Conservation (phyloP, 192 early-diverging fungal species). For the Neocallimastix lanati region DNA sequence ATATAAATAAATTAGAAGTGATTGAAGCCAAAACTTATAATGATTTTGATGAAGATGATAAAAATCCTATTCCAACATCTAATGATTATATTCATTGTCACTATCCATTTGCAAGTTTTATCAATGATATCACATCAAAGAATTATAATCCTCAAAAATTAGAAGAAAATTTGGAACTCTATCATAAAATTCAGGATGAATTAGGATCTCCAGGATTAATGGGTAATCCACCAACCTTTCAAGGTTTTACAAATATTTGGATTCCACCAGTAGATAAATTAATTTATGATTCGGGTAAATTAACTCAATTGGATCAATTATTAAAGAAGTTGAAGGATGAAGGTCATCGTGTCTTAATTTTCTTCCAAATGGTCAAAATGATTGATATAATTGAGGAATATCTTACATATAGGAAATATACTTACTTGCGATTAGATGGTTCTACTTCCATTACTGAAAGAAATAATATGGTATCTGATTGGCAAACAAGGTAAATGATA, state of each 20-base stretch:
- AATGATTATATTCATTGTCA: neutral
- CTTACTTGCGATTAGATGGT: slow-evolving; percentile 74
- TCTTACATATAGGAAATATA: slow-evolving; percentile 64
- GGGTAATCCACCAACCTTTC: slow-evolving; percentile 1
- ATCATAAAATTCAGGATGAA: neutral
- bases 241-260: slow-evolving; percentile 45
- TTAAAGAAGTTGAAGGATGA: slow-evolving; percentile 52
- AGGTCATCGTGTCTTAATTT: slow-evolving; percentile 60
- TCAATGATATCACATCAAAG: neutral
- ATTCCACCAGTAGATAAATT: slow-evolving; percentile 58
- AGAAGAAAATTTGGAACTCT: neutral
- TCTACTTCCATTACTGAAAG: slow-evolving; percentile 72
- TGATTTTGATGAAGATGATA: neutral
- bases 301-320: slow-evolving; percentile 49
- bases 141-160: neutral
- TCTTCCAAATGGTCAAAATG: slow-evolving; percentile 83
- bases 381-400: slow-evolving; percentile 83
- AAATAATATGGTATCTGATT: slow-evolving; percentile 79
- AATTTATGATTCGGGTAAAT: slow-evolving; percentile 61
- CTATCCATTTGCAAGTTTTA: neutral
- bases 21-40: neutral
- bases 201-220: neutral
- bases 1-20: neutral
- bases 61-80: neutral
- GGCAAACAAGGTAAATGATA: slow-evolving; percentile 49